phyloP scores from a whole-genome alignment of 331 rosid species.

The Acacia pycnantha region DNA sequence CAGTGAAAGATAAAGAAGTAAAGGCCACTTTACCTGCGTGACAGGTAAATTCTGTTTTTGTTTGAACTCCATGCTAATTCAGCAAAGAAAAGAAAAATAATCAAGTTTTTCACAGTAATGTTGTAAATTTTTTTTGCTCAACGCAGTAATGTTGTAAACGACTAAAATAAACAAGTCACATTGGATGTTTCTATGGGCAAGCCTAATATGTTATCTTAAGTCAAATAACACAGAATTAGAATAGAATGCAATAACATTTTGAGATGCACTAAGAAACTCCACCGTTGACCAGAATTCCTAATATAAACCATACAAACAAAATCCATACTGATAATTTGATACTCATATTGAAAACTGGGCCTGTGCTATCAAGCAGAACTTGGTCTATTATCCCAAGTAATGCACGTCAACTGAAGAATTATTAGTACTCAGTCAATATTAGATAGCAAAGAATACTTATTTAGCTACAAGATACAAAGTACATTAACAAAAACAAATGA shows the following conservation, averaged over 20 bases:
- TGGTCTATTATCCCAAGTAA: background rate
- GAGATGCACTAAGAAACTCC: constrained; percentile 2
- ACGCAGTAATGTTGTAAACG: background rate
- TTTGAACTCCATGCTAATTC: constrained; percentile 16
- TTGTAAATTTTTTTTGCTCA: constrained; percentile 1
- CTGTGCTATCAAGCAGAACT: background rate
- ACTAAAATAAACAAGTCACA: constrained; percentile 9
- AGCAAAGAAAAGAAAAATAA: background rate
- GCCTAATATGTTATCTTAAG: background rate
- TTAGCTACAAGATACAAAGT: background rate
- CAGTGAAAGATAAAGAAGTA: constrained; percentile 13
- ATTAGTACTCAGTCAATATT: background rate
- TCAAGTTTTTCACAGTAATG: constrained; percentile 13
- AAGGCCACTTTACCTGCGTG: constrained; percentile 4
- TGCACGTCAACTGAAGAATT: background rate
- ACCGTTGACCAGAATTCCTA: background rate
- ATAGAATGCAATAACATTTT: background rate
- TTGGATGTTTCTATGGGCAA: background rate
- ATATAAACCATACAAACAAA: background rate
- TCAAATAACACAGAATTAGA: background rate
- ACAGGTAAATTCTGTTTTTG: background rate
- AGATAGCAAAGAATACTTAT: background rate
- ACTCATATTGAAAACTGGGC: background rate
- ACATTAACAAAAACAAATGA: background rate
- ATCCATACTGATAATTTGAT: background rate